phyloP scores from a whole-genome alignment of 352 stramenopile species.

The Phytophthora vignae region DNA sequence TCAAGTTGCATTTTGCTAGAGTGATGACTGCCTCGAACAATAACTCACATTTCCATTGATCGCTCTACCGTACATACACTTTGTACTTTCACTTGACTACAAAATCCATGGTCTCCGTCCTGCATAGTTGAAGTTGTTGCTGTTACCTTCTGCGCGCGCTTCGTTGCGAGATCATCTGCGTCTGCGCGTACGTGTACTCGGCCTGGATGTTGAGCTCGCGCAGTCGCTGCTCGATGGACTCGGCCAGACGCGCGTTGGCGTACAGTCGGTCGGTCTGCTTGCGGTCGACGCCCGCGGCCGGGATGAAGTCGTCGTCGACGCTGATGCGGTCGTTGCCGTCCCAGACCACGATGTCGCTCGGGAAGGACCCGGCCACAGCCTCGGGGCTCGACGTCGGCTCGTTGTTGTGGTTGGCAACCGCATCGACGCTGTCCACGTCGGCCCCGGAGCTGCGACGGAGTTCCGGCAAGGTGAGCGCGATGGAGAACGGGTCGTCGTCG shows the following conservation, averaged over 20 bases:
- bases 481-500: conserved; percentile 34
- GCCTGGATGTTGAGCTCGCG: conserved; percentile 25
- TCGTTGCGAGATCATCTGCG: conserved; percentile 17
- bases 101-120: neutral
- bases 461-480: conserved; percentile 29
- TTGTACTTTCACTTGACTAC: neutral
- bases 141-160: neutral
- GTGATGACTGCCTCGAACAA: neutral
- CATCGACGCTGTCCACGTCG: neutral
- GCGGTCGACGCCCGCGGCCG: conserved; percentile 3
- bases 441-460: conserved; percentile 25
- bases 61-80: neutral
- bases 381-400: conserved; percentile 19
- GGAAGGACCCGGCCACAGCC: neutral
- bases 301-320: conserved; percentile 38
- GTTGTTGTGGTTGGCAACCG: neutral
- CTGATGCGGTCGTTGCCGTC: conserved; percentile 13
- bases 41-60: neutral
- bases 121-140: neutral
- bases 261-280: conserved; percentile 8
- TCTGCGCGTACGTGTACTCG: conserved; percentile 20
- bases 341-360: conserved; percentile 26
- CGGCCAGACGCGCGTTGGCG: neutral
- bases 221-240: conserved; percentile 21
- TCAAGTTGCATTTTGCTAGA: neutral